Evolutionary conservation across 2,329 filamentous ascomycete species (phyloP).

Genomic region (Akanthomyces muscarius): DNA sequence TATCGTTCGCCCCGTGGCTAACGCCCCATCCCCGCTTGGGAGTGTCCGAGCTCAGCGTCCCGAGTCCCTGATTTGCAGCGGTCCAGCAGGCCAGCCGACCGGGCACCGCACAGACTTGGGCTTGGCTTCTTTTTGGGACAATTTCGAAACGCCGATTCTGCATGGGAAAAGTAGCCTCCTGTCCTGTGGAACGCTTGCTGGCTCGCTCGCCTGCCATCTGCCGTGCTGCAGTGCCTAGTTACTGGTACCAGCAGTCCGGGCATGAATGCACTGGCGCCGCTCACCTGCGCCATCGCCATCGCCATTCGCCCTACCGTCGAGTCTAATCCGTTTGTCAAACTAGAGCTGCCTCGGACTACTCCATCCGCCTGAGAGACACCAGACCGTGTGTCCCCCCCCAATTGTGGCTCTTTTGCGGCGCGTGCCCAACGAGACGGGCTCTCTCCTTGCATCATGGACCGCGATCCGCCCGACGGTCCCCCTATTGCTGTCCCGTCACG

Average conservation of each 20-base stretch:
- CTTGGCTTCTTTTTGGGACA: neutral
- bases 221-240: neutral
- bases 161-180: too few relatives aligned
- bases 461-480: constrained; percentile 7
- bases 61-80: neutral
- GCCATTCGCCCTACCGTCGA: too few relatives aligned
- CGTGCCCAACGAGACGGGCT: neutral
- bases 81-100: neutral
- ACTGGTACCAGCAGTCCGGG: neutral
- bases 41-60: neutral
- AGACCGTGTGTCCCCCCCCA: neutral
- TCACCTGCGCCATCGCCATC: neutral
- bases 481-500: constrained; percentile 13
- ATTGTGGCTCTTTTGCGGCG: constrained; percentile 4
- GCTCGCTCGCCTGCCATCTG: neutral
- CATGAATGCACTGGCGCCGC: neutral
- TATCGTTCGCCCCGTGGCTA: neutral
- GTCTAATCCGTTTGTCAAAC: too few relatives aligned
- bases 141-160: too few relatives aligned
- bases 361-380: neutral
- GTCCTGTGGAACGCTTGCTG: too few relatives aligned
- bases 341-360: neutral
- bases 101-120: neutral
- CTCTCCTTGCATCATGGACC: constrained; percentile 11
- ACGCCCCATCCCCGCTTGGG: neutral